phyloP scores from a whole-genome alignment of 768 basidiomycete species.

The Tylopilus intermedius region DNA sequence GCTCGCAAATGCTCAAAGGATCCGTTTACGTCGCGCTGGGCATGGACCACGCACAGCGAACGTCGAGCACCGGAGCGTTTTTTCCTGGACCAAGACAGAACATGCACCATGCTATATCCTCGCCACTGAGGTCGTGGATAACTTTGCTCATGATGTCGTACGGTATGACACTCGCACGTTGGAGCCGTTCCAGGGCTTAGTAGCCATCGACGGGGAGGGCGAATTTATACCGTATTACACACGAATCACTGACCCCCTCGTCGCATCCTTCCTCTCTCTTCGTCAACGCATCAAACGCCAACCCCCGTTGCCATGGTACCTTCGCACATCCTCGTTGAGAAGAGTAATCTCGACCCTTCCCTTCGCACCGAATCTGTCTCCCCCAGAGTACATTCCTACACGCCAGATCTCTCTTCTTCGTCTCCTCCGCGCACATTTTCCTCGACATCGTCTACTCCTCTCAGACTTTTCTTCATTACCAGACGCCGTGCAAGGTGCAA shows the following conservation, averaged over 20 bases:
- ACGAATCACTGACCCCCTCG: slow-evolving; percentile 78
- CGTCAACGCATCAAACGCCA: slow-evolving; percentile 56
- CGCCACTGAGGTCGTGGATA: slow-evolving; percentile 97
- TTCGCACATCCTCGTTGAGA: slow-evolving; percentile 52
- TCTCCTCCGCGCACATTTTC: slow-evolving; percentile 77
- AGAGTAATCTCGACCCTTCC: slow-evolving; percentile 67
- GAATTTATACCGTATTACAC: slow-evolving; percentile 84
- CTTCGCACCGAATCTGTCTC: slow-evolving; percentile 84
- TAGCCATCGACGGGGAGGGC: slow-evolving; percentile 72
- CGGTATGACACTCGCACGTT: slow-evolving; percentile 81
- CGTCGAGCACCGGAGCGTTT: slow-evolving; percentile 74
- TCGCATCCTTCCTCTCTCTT: slow-evolving; percentile 69
- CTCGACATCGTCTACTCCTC: slow-evolving; percentile 88
- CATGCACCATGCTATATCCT: slow-evolving; percentile 87
- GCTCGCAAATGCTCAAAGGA: slow-evolving; percentile 66
- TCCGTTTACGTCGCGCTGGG: slow-evolving; percentile 49
- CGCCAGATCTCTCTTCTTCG: slow-evolving; percentile 81
- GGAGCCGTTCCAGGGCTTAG: slow-evolving; percentile 77
- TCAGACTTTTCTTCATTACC: slow-evolving; percentile 90
- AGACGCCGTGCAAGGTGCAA: slow-evolving; percentile 62
- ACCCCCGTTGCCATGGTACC: slow-evolving; percentile 54
- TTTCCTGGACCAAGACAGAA: slow-evolving; percentile 74
- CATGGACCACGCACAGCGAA: slow-evolving; percentile 44
- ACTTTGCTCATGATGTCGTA: slow-evolving; percentile 93
- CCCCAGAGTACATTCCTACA: slow-evolving; percentile 89